These are phyloP conservation scores for Alternaria incomplexa DNA, from an alignment of 2,329 filamentous ascomycete genomes.

Conservation along the genomic window DNA sequence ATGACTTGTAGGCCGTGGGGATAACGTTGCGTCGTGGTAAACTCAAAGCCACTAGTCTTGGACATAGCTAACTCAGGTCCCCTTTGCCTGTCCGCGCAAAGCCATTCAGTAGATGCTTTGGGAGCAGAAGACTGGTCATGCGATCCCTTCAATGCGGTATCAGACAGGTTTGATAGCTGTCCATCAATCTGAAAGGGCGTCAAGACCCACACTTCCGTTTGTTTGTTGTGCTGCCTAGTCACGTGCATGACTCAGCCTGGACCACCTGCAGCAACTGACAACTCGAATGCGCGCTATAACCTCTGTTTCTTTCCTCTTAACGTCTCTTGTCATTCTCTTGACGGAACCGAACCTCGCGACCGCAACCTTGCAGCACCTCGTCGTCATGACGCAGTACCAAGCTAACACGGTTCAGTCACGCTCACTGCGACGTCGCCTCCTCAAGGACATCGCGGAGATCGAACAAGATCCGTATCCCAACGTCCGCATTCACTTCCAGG, in stretches of 20 bases:
- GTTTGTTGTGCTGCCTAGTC: not conserved
- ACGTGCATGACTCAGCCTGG: not conserved
- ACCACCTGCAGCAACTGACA: not conserved
- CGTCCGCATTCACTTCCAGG: slow-evolving; percentile 50
- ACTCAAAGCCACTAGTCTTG: not conserved
- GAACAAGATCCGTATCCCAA: slow-evolving; percentile 56
- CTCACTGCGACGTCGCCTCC: slow-evolving; percentile 30
- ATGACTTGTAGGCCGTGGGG: not conserved
- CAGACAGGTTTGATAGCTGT: not conserved
- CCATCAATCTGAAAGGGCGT: not conserved
- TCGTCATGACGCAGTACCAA: not conserved
- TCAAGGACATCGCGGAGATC: slow-evolving; percentile 57
- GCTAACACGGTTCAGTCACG: not conserved
- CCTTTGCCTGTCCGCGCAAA: not conserved
- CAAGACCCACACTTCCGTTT: not conserved
- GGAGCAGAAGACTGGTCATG: not conserved
- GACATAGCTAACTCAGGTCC: not conserved
- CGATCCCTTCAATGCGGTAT: not conserved
- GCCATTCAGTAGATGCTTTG: not conserved
- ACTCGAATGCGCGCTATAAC: not conserved
- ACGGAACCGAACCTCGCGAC: not conserved
- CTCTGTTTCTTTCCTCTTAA: not conserved
- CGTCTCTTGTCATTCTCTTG: not conserved
- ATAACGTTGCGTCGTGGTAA: not conserved
- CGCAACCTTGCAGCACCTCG: not conserved